Conservation (phyloP, 768 basidiomycete genomes). For the Russula sp. region DNA sequence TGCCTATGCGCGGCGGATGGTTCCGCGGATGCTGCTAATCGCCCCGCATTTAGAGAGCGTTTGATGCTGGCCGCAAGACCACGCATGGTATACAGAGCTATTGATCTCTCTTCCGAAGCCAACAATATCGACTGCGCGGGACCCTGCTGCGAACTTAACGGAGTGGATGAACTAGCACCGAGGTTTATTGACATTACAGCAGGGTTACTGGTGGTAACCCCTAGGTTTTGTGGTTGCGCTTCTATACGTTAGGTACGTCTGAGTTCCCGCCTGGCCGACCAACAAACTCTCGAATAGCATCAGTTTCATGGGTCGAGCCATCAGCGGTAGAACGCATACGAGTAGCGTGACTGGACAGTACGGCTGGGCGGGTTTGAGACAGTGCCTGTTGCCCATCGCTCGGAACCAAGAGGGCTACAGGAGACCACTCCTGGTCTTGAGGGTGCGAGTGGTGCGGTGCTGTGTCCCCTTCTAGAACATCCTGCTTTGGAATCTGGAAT, state of each 20-base stretch:
- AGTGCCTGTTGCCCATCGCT: neutral
- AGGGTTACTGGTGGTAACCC: neutral
- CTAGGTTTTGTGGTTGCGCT: neutral
- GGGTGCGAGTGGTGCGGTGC: neutral
- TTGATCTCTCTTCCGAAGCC: constrained; percentile 2
- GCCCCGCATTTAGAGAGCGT: constrained; percentile 16
- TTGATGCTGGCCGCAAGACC: constrained; percentile 21
- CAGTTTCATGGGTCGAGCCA: neutral
- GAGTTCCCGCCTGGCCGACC: neutral
- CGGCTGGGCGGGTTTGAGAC: neutral
- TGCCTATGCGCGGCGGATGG: neutral
- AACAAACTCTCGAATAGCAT: neutral
- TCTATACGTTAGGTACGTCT: neutral
- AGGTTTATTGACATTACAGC: neutral
- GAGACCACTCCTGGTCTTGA: neutral
- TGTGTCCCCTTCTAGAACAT: neutral
- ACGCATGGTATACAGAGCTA: constrained; percentile 6
- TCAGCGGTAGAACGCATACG: neutral
- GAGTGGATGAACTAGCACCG: neutral
- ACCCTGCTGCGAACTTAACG: constrained; percentile 4
- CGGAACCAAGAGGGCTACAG: neutral
- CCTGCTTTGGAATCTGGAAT: neutral
- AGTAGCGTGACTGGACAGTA: neutral
- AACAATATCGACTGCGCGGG: constrained; percentile 12
- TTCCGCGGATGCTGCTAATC: constrained; percentile 3